Evolutionary conservation across 257 asterid genomes (phyloP).

Genomic region (Solanum sejunctum): DNA sequence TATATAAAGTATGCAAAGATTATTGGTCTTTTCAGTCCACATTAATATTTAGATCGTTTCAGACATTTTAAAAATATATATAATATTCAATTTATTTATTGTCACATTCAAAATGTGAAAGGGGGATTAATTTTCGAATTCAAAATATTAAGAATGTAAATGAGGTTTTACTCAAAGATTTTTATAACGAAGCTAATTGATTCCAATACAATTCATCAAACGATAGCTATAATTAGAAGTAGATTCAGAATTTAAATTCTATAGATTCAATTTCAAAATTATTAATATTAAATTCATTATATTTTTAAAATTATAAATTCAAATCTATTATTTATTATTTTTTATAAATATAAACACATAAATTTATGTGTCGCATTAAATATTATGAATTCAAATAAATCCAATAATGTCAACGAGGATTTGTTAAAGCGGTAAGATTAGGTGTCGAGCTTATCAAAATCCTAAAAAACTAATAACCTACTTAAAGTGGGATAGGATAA

Average conservation of each 20-base stretch:
- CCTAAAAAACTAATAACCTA: neutral
- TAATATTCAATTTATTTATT: neutral
- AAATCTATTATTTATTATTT: neutral
- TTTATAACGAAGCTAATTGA: neutral
- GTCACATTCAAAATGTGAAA: neutral
- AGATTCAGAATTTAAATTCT: neutral
- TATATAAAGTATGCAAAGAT: neutral
- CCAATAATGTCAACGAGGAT: neutral
- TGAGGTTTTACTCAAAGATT: neutral
- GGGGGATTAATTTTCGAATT: neutral
- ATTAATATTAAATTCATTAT: neutral
- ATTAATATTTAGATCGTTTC: neutral
- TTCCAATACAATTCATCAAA: neutral
- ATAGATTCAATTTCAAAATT: too few species aligned
- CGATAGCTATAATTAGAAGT: neutral
- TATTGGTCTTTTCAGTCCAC: neutral
- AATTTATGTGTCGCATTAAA: too few species aligned
- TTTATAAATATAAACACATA: neutral
- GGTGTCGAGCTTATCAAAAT: neutral
- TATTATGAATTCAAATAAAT: neutral
- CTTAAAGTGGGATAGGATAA: neutral
- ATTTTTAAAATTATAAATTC: neutral
- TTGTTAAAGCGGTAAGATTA: neutral
- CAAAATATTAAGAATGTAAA: neutral
- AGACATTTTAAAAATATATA: neutral